phyloP scores from a whole-genome alignment of 495 filamentous ascomycete species.

The Tuber microsphaerosporum region DNA sequence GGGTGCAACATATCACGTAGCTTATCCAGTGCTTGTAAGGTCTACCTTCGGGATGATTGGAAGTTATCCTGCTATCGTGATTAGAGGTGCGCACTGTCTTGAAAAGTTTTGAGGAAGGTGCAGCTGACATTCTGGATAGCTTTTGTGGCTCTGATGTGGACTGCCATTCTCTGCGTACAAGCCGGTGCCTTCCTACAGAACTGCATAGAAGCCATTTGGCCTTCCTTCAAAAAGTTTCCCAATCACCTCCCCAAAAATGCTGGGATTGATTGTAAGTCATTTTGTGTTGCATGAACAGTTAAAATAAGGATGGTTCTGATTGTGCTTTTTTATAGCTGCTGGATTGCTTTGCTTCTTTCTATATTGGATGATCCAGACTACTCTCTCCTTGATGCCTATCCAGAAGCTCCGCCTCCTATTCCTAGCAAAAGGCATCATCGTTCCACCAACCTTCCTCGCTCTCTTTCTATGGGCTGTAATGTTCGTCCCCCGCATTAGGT shows the following conservation, averaged over 20 bases:
- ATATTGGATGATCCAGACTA: constrained; percentile 48
- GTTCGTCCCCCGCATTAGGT: constrained; percentile 2
- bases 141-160: constrained; percentile 50
- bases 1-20: constrained; percentile 60
- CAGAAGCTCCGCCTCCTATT: constrained; percentile 52
- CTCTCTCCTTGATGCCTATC: constrained; percentile 47
- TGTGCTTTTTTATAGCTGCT: constrained; percentile 37
- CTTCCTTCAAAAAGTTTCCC: constrained; percentile 52
- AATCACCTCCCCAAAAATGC: constrained; percentile 47
- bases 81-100: constrained; percentile 36
- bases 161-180: constrained; percentile 48
- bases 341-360: constrained; percentile 49
- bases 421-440: constrained; percentile 50
- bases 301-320: neutral
- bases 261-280: constrained; percentile 45
- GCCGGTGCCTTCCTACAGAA: constrained; percentile 47
- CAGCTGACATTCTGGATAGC: constrained; percentile 42
- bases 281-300: neutral
- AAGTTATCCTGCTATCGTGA: constrained; percentile 48
- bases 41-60: constrained; percentile 60
- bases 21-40: constrained; percentile 57
- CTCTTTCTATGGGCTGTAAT: constrained; percentile 50
- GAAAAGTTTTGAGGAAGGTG: constrained; percentile 11
- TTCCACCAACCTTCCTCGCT: constrained; percentile 48
- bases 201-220: constrained; percentile 56